Base-by-base conservation (phyloP, 2,329 filamentous ascomycete species). In the Parafenestella ontariensis region DNA sequence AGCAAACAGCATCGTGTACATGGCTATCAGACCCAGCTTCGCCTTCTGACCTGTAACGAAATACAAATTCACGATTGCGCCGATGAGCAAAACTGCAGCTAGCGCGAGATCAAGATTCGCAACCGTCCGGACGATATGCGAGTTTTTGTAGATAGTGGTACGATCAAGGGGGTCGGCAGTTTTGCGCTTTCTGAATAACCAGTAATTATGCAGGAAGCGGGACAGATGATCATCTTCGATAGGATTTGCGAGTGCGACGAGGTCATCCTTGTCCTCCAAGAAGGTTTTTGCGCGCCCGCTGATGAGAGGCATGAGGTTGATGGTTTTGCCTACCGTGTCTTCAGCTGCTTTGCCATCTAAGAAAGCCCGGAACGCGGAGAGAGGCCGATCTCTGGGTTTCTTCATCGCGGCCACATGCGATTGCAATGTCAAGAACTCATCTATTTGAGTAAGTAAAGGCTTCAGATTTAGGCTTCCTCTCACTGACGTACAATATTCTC, bases 1-100 rank as follows among this genome's bases (percentile, higher is more conserved):
- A 3, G 64, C 65, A 24, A 72, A 71, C 1, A 70, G 43, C 9
- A 56, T 15, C 1, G 62, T 69, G 24, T 61, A 68, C 42, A 58
- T 49, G 2, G 61, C 64, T 15, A 70, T 39, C 11, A 70, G 31
- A 0, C 55, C 61, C 1, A 69, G 46, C 48, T 64, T 65, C 8
- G 56, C 53, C 36, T 49, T 59, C 6, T 51, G 34, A 21, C 48
- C 43, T 2, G 26, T 10, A 1, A 68, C 52, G 23, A 54, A 33
- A 44, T 68, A 62, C 3, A 71, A 26, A 21, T 40, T 65, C 1
- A 64, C 49, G 7, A 70, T 65, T 3, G 68, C 61, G 1, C 59
- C 63, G 9, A 71, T 58, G 6, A 71, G 48, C 3, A 69, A 45
- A 3, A 65, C 28, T 3, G 63, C 63, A 8, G 67, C 63, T 2